Conservation (phyloP, 768 basidiomycete species). For the Lentinus brumalis region DNA sequence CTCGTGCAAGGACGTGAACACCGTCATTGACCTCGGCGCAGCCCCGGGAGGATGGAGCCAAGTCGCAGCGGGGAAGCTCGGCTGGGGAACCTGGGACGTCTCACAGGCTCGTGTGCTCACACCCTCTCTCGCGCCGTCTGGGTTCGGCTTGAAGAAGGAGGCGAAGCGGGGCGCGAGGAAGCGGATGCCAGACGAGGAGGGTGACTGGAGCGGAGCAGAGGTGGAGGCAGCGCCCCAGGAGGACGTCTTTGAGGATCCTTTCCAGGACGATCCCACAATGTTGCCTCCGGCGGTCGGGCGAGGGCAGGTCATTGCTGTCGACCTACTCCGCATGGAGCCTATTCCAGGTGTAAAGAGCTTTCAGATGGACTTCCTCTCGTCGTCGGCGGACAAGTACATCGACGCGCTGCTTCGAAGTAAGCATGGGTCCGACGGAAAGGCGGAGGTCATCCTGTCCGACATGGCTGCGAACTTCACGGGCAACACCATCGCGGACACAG, state of each 20-base stretch:
- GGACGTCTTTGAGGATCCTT: background rate
- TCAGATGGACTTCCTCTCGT: constrained; percentile 76
- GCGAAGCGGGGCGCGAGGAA: background rate
- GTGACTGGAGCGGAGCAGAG: background rate
- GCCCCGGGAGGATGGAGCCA: constrained; percentile 97
- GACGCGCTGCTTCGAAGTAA: constrained; percentile 36
- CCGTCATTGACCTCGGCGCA: constrained; percentile 86
- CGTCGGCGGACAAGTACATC: constrained; percentile 49
- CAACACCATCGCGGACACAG: constrained; percentile 62
- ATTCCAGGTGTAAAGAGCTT: constrained; percentile 75
- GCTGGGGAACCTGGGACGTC: constrained; percentile 39
- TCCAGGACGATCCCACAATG: constrained; percentile 1
- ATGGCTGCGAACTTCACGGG: constrained; percentile 89
- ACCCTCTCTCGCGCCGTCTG: background rate
- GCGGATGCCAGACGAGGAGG: background rate
- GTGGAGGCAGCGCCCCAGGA: background rate
- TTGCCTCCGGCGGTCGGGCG: constrained; percentile 27
- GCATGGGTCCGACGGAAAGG: constrained; percentile 43
- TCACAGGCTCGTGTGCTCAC: background rate
- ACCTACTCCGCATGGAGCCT: constrained; percentile 70
- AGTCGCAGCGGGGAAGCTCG: constrained; percentile 68
- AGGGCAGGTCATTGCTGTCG: constrained; percentile 73
- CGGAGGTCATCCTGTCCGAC: constrained; percentile 85
- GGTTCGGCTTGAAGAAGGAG: constrained; percentile 4
- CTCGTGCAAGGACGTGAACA: constrained; percentile 49